Conservation (phyloP, 73 alveolate species). For the Paraurostyla sp. region DNA sequence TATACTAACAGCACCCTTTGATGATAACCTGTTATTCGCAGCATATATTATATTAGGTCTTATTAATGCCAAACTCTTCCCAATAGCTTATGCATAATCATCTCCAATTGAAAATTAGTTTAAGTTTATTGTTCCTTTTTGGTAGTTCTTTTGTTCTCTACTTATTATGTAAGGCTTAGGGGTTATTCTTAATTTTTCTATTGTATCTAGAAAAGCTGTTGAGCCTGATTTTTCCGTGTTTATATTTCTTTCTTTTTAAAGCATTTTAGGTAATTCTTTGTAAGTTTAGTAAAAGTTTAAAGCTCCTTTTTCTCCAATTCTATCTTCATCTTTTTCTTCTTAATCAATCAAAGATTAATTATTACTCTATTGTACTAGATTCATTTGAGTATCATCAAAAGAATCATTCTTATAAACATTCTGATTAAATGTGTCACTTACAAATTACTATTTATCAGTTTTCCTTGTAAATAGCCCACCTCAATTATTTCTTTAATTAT, state of each 20-base stretch:
- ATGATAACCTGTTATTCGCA: slow-evolving; percentile 26
- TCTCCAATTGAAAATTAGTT: slow-evolving; percentile 41
- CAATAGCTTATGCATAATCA: slow-evolving; percentile 53
- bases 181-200: slow-evolving; percentile 20
- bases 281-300: slow-evolving; percentile 43
- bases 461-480: background rate
- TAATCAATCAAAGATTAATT: background rate
- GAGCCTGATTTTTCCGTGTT: background rate
- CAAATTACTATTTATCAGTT: background rate
- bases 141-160: background rate
- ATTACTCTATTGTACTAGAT: slow-evolving; percentile 1
- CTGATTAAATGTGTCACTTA: slow-evolving; percentile 43
- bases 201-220: slow-evolving; percentile 34
- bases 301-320: slow-evolving; percentile 25
- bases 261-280: slow-evolving; percentile 38
- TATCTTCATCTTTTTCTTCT: background rate
- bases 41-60: slow-evolving; percentile 24
- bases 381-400: slow-evolving; percentile 44
- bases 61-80: background rate
- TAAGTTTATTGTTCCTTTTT: slow-evolving; percentile 1
- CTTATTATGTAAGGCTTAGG: slow-evolving; percentile 53
- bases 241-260: background rate
- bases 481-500: background rate
- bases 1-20: slow-evolving; percentile 26
- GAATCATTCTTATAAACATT: slow-evolving; percentile 55